Conservation (phyloP, 805 yeast species). For the Starmerella tilneyi region DNA sequence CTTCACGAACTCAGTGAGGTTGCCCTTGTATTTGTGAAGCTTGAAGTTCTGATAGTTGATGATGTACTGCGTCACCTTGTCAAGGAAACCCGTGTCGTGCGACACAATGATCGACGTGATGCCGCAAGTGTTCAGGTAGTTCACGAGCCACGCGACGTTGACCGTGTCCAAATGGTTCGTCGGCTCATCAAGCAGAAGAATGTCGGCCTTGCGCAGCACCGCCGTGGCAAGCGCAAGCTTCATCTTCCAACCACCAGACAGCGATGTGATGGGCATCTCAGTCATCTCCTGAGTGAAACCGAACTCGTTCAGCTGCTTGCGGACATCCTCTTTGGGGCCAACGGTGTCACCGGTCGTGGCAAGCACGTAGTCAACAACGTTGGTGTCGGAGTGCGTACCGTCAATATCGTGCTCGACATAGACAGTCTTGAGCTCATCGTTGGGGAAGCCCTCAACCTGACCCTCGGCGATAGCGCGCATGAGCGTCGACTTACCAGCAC, state of each 20-base stretch:
- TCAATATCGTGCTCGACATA: constrained; percentile 99
- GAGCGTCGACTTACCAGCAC: constrained; percentile 99
- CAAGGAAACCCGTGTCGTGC: constrained; percentile 99
- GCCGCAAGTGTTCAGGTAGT: constrained; percentile 98
- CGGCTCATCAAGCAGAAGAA: constrained; percentile 97
- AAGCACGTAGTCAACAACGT: constrained; percentile 84
- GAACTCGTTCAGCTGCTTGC: constrained; percentile 74
- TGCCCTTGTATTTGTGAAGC: constrained; percentile 99
- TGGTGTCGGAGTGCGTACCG: constrained; percentile 92
- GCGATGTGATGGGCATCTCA: constrained; percentile 83
- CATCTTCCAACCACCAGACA: constrained; percentile 99
- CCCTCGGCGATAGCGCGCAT: constrained; percentile 97
- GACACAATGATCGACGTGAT: constrained; percentile 97
- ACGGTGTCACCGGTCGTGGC: constrained; percentile 72
- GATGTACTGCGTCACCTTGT: constrained; percentile 93
- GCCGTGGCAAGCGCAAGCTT: constrained; percentile 99
- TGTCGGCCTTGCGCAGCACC: constrained; percentile 95
- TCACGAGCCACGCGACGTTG: constrained; percentile 98
- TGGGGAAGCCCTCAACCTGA: constrained; percentile 99
- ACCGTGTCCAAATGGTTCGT: constrained; percentile 99
- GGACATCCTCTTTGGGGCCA: constrained; percentile 63
- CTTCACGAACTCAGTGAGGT: constrained; percentile 96
- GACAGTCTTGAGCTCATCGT: constrained; percentile 97
- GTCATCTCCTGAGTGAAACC: constrained; percentile 91
- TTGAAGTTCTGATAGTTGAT: constrained; percentile 99